Evolutionary conservation across 345 rosid genomes (phyloP).

Genomic region (Euphorbia lathyris): DNA sequence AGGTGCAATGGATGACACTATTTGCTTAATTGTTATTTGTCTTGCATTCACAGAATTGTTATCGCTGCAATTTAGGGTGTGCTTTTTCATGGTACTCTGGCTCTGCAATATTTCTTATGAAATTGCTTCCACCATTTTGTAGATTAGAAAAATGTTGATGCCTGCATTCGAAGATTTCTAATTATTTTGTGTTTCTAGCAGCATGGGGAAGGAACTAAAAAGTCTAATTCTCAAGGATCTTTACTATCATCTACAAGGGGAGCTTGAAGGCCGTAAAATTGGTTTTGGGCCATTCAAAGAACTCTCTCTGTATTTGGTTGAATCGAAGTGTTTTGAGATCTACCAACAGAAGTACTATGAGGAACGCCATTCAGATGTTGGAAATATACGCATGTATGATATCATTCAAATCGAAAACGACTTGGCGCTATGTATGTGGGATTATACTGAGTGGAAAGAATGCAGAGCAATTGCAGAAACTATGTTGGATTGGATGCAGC

Average conservation of each 20-base stretch:
- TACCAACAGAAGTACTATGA: slow-evolving; percentile 37
- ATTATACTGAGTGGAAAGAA: slow-evolving; percentile 72
- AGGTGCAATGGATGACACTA: background rate
- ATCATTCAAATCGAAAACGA: slow-evolving; percentile 41
- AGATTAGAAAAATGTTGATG: background rate
- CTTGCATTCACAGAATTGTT: background rate
- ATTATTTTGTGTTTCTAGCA: slow-evolving; percentile 36
- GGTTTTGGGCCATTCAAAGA: slow-evolving; percentile 83
- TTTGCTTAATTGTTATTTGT: background rate
- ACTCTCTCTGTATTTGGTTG: slow-evolving; percentile 63
- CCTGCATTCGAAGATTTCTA: background rate
- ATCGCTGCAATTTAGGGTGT: background rate
- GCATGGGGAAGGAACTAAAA: slow-evolving; percentile 68
- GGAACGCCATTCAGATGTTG: slow-evolving; percentile 27
- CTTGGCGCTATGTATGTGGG: slow-evolving; percentile 65
- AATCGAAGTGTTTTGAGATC: slow-evolving; percentile 49
- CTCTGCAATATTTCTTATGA: background rate
- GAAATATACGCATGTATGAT: slow-evolving; percentile 49
- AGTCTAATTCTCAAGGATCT: slow-evolving; percentile 64
- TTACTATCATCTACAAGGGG: slow-evolving; percentile 82
- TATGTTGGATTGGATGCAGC: slow-evolving; percentile 62
- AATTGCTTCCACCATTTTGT: background rate
- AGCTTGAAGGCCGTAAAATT: slow-evolving; percentile 79
- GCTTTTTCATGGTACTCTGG: background rate
- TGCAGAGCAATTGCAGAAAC: slow-evolving; percentile 56